Base-by-base conservation (phyloP, 106 monocot genomes). In the Dendrobium officinale region DNA sequence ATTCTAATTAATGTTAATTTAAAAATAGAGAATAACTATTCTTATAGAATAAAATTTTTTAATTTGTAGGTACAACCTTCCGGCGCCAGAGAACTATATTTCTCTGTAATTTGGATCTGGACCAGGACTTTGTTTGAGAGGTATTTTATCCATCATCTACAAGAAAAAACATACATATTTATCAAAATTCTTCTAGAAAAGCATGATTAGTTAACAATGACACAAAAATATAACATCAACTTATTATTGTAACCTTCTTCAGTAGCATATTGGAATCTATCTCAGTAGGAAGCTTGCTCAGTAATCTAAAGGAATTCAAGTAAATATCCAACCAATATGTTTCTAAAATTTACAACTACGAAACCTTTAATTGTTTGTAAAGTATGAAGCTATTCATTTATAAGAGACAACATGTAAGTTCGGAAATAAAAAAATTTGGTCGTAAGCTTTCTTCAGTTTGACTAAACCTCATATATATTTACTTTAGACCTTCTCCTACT, bases 71-170 rank as follows among this genome's bases (percentile, higher is more conserved):
- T 8, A 64, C 68, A 88, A 99, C 98, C 89, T 99, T 88, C 87
- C 94, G 68, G 88, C 92, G 79, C 92, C 91, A 77, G 91, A 86
- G 82, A 95, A 99, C 81, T 95, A 99, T 45, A 99, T 91, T 68
- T 99, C 98, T 16, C 92, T 89, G 79, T 82, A 92, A 79, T 83
- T 89, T 37, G 98, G 92, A 82, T 95, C 95, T 79, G 92, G 91
- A 33, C 98, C 98, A 78, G 79, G 91, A 47, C 95, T 89, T 85
- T 89, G 91, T 79, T 95, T 99, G 77, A 91, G 89, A 77, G 84
- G 56, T 27, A 99, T 73, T 26, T 86, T 79, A 9, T 82, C 82
- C 72, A 81, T 85, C 43, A 99, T 88, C 98, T 99, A 78, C 78
- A 66, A 83, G 17, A 64, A 27, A 77, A 77, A 67, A 58, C 10